Evolutionary conservation across 371 early-diverging fungal genomes (phyloP), one percentile per base, ranked within the genome.

Genomic region (Mortierella sp.): DNA sequence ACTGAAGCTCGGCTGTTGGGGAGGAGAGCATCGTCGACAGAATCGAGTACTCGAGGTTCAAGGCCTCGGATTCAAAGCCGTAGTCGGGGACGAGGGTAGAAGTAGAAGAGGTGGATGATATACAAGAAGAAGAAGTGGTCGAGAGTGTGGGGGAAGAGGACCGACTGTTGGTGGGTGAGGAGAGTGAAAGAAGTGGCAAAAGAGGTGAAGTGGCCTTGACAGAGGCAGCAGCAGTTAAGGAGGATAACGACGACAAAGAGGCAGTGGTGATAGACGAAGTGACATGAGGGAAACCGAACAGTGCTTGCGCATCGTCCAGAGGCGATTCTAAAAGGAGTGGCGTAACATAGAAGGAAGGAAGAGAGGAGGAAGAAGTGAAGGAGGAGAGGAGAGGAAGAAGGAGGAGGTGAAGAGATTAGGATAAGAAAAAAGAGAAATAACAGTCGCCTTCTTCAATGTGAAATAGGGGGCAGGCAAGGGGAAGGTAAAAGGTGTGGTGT

Each of bases 11-110:
- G 16, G 81, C 55, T 4, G 84, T 82, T 24, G 90, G 75, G 16
- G 87, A 83, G 71, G 88, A 89, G 56, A 97, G 90, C 97, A 97
- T 97, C 79, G 91, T 96, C 21, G 96, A 95, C 27, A 97, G 88
- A 55, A 97, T 93, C 11, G 95, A 92, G 81, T 97, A 96, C 85
- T 98, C 97, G n/a, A 96, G 92, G 84, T 96, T 96, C 79, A 95
- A 90, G 29, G 95, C 91, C 63, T 95, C 96, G 1, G 97, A 97
- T 70, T 95, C 96, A 90, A 97, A 97, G 70, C 90, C 92, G 76
- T 89, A 81, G 75, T 91, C 88, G 83, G 88, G 63, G 83, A 88
- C 60, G 78, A 71, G 63, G 3, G 78, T 54, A 6, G 75, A 27
- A 46, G 54, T 27, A 44, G 71, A 70, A 29, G 78, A 76, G 72